These are phyloP conservation scores for Theileria equi DNA, from an alignment of 169 alveolate genomes.

Conservation along the genomic window DNA sequence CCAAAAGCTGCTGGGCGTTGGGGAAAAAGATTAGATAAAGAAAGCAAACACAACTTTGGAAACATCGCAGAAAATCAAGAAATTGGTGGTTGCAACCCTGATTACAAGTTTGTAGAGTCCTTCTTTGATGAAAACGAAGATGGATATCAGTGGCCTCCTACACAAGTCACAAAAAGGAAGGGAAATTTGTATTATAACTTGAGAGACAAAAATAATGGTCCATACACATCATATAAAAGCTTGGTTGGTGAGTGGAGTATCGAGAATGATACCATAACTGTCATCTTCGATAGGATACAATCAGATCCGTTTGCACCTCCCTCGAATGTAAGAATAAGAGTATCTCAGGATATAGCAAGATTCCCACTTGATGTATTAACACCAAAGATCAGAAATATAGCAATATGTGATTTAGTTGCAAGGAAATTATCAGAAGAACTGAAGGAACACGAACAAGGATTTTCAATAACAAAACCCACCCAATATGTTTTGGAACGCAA, in stretches of 20 bases:
- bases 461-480: constrained; percentile 24
- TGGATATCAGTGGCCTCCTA: constrained; percentile 54
- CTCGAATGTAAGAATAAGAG: constrained; percentile 61
- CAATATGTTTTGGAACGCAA: constrained; percentile 51
- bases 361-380: constrained; percentile 51
- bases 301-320: constrained; percentile 79
- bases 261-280: constrained; percentile 22
- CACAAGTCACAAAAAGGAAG: constrained; percentile 4
- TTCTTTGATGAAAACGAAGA: constrained; percentile 52
- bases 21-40: constrained; percentile 51
- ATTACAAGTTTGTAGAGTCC: constrained; percentile 54
- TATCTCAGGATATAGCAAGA: constrained; percentile 46
- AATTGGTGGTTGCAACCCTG: constrained; percentile 62
- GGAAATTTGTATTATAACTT: constrained; percentile 13
- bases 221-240: constrained; percentile 61
- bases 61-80: constrained; percentile 55
- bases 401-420: constrained; percentile 61
- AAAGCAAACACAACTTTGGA: constrained; percentile 48
- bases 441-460: background rate
- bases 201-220: constrained; percentile 39
- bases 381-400: constrained; percentile 47
- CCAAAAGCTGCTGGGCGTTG: constrained; percentile 57
- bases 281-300: constrained; percentile 64
- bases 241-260: constrained; percentile 63
- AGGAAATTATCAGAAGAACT: constrained; percentile 11